phyloP scores from a whole-genome alignment of 257 asterid species.

The Solanum pinnatisectum region DNA sequence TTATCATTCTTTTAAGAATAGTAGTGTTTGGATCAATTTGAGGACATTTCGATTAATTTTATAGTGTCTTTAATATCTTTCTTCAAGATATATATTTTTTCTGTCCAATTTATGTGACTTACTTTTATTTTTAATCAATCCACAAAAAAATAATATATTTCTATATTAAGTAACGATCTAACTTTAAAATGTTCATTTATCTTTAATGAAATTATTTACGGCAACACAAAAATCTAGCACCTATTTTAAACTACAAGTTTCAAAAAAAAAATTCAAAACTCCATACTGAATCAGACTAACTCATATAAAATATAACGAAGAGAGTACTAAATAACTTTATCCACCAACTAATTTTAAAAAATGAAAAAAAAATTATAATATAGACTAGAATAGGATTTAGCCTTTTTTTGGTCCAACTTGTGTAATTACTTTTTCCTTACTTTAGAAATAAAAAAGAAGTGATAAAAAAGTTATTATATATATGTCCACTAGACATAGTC shows the following conservation, averaged over 20 bases:
- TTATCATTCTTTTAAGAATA: not conserved
- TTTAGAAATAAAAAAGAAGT: too few relatives aligned
- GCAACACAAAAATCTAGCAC: not conserved
- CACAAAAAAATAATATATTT: too few relatives aligned
- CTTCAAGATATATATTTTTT: too few relatives aligned
- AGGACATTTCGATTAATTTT: not conserved
- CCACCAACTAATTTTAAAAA: not conserved
- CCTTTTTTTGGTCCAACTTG: not conserved
- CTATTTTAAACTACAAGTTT: too few relatives aligned
- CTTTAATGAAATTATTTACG: too few relatives aligned
- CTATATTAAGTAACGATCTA: too few relatives aligned
- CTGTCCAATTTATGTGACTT: too few relatives aligned
- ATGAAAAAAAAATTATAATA: too few relatives aligned
- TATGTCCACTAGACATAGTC: not conserved
- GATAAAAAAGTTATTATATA: not conserved
- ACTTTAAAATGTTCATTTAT: too few relatives aligned
- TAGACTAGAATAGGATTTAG: not conserved
- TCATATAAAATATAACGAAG: too few relatives aligned
- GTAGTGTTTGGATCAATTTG: too few relatives aligned
- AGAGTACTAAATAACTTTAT: not conserved
- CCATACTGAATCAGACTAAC: accelerated
- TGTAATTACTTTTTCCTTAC: not conserved
- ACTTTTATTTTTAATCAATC: accelerated
- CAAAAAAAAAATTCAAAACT: too few relatives aligned
- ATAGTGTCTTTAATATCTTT: not conserved